Conservation (phyloP, 331 rosid genomes). For the Acacia pycnantha region DNA sequence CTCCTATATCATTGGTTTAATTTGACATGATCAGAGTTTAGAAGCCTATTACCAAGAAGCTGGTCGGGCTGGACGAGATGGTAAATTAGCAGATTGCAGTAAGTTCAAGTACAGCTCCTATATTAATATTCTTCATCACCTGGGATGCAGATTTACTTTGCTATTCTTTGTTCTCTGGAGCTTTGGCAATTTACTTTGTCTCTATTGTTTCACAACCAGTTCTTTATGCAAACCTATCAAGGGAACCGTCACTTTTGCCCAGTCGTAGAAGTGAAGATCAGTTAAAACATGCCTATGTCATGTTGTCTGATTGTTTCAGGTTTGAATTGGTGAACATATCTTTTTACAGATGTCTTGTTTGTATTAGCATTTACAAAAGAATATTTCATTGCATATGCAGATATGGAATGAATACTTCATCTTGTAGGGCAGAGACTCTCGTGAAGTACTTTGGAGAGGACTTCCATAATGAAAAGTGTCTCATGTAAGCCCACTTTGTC, state of each 20-base stretch:
- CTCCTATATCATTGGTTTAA: constrained; percentile 7
- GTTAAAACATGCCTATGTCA: constrained; percentile 67
- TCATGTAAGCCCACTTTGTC: constrained; percentile 52
- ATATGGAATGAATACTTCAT: constrained; percentile 79
- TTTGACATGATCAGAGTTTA: constrained; percentile 63
- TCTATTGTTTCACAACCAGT: constrained; percentile 43
- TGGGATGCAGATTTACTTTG: constrained; percentile 2
- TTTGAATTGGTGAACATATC: constrained; percentile 32
- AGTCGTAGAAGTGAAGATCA: constrained; percentile 74
- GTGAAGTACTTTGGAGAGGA: constrained; percentile 92
- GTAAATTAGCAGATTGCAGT: constrained; percentile 87
- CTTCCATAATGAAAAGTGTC: constrained; percentile 61
- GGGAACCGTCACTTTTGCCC: constrained; percentile 87
- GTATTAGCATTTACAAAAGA: not conserved
- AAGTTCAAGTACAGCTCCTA: constrained; percentile 31
- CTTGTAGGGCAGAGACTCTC: constrained; percentile 77
- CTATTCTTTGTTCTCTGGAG: not conserved
- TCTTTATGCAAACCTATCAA: constrained; percentile 74
- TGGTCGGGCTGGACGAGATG: constrained; percentile 99
- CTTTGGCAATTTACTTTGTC: not conserved
- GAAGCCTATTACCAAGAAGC: constrained; percentile 99
- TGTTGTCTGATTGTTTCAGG: constrained; percentile 97
- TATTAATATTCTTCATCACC: not conserved
- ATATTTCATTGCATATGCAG: constrained; percentile 42
- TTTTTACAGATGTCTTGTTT: constrained; percentile 21